Base-by-base conservation (phyloP, 768 basidiomycete genomes). In the Boletus reticulatus region DNA sequence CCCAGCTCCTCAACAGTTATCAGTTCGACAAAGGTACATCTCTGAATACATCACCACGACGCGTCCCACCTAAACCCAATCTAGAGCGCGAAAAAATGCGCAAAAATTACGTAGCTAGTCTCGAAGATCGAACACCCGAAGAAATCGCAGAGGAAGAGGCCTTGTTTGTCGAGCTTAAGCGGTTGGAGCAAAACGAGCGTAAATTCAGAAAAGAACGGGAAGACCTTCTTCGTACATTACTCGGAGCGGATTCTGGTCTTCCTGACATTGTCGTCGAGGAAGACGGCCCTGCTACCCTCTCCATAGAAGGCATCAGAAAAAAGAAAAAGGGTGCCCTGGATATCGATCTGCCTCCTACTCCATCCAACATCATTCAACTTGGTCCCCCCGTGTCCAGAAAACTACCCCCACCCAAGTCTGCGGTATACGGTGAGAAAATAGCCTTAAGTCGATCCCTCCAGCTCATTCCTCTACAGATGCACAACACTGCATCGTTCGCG, bases 61-160 rank as follows among this genome's bases (percentile, higher is more conserved):
- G 4, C 37, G 1, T 1, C 45, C 56, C 45, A 55, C 12, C 8
- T 31, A 4, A n/a, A 3, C 24, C 6, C 27, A 6, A 11, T 32
- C 20, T 60, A 96, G 95, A 88, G 31, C 88, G 92, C 42, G 97
- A 99, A 72, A 74, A 84, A 20, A 87, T 84, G 59, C 87, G 97
- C 54, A 97, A 94, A 72, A 84, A 85, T 54, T 97, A 98, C 65
- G 80, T 98, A 14, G 74, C 80, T 10, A 89, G 86, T 57, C 83
- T 98, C n/a, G 92, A 94, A 73, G 84, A 81, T 53, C 86, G 96
- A n/a, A 89, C 93, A 0, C 80, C 86, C 5, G 85, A 89, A 47
- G 92, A 98, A 73, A 87, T 96, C 43, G 88, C 87, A 17, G 95
- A 99, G 69, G 97, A 98, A 77, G 95, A 98, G 64, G 89, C 92